phyloP scores from a whole-genome alignment of 768 basidiomycete species.

The Suillus occidentalis region DNA sequence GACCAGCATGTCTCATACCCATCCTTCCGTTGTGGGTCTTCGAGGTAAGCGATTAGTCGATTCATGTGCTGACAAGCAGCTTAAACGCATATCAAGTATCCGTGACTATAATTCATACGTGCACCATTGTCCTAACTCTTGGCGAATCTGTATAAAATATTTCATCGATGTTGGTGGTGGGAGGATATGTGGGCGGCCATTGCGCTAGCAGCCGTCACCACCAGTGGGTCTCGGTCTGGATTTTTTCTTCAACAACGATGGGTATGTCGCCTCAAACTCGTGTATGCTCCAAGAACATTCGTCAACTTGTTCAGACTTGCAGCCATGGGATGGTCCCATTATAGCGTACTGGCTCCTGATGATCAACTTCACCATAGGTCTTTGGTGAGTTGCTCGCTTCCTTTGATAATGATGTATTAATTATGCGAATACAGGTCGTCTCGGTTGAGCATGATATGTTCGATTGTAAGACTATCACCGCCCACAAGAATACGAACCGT shows the following conservation, averaged over 20 bases:
- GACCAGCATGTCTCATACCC: neutral
- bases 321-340: slow-evolving; percentile 5
- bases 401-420: neutral
- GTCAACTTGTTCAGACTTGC: neutral
- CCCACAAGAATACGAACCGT: slow-evolving; percentile 8
- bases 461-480: slow-evolving; percentile 9
- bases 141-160: slow-evolving; percentile 8
- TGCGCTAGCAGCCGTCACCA: slow-evolving; percentile 3
- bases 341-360: slow-evolving; percentile 11
- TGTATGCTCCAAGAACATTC: neutral
- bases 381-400: slow-evolving; percentile 10
- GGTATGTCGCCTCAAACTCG: neutral
- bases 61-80: neutral
- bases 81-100: slow-evolving; percentile 2
- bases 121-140: slow-evolving; percentile 8
- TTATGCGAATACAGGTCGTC: slow-evolving; percentile 4
- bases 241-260: slow-evolving; percentile 3
- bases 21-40: neutral
- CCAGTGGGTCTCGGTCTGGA: slow-evolving; percentile 11
- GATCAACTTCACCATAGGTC: slow-evolving; percentile 6
- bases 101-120: slow-evolving; percentile 7
- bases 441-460: slow-evolving; percentile 13
- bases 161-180: slow-evolving; percentile 12
- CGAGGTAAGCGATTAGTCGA: neutral
- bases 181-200: slow-evolving; percentile 11